Evolutionary conservation across 2,329 filamentous ascomycete genomes (phyloP), one percentile per base, ranked within the genome.

Genomic region (Paradendryphiella salina): DNA sequence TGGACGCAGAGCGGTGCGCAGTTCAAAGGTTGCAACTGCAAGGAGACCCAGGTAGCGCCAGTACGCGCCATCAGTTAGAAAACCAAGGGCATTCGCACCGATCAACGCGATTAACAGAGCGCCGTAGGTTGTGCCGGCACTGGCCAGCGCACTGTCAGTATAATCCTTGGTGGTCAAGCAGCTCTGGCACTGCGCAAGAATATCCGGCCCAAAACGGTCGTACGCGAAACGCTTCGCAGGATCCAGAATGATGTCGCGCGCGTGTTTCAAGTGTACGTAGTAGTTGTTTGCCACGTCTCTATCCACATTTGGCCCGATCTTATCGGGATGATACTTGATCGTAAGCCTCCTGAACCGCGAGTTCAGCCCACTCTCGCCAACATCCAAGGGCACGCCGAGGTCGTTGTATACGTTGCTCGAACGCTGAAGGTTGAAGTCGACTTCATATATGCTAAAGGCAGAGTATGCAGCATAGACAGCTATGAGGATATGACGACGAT

Each of bases 371-470:
- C 83, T 83, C 45, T 96, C 90, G 45, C 83, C 81, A 9, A 88
- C 87, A 49, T 81, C 73, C 31, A 86, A 79, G 10, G 86, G 78
- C 0, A 96, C 82, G 29, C 85, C 85, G 0, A 99, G 82, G 57
- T 87, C 82, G 38, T 83, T 79, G 76, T 96, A 97, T 77, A 88
- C 96, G 72, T 90, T 86, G 14, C 87, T 85, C 1, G 80, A 77
- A 36, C 81, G 77, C 56, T 84, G 87, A 21, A 96, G 80, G 57
- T 90, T 85, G 77, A 89, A 85, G 79, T 96, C 89, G 65, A 90
- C 88, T 76, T 97, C 93, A 77, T 92, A 94, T 65, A 97, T 85
- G 38, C 91, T 96, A 79, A 96, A 96, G 59, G 87, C 76, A 31
- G 97, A 88, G 76, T 97, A 99, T 54, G 83, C 76, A 40, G 87